Base-by-base conservation (phyloP, 352 stramenopile genomes). In the Lagenidium giganteum region DNA sequence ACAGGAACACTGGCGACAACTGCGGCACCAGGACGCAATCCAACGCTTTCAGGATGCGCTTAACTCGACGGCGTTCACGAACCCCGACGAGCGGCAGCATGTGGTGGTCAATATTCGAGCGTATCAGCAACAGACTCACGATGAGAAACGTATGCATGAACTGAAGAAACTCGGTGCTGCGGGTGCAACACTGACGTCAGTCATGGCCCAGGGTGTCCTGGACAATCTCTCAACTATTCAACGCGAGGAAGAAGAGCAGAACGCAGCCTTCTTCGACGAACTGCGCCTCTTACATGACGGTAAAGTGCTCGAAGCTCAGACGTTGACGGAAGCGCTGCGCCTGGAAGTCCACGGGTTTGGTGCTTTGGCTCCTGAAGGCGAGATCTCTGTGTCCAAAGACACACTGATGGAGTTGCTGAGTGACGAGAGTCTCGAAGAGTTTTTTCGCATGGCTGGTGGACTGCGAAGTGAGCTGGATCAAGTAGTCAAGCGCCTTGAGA, bases 21-120 rank as follows among this genome's bases (percentile, higher is more conserved):
- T 95, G 20, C 72, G 83, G 1, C 87, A 96, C 47, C 51, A 83
- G 7, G 66, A 83, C n/a, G 80, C 78, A 0, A 66, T 96, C 37
- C 21, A 45, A 3, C 48, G 47, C 9, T 95, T 95, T 43, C 66
- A 74, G 47, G 18, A 23, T 3, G 73, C 68, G 2, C 54, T 96
- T 12, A 58, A 55, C 16, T 87, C 83, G 8, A 44, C 47, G 5
- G 21, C 62, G 14, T 96, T 92, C 54, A 90, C 65, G 8, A 68
- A 95, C 30, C 83, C 87, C 0, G 47, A 70, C 0, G 65, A 91
- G 33, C 57, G 86, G 6, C 47, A 62, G n/a, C 53, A 42, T 3
- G 47, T 88, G 4, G 67, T 96, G 34, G 37, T 54, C 8, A 34
- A 67, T 7, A 72, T 93, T n/a, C 64, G 73, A 16, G 39, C 40